Evolutionary conservation across 768 basidiomycete species (phyloP).

Genomic region (Boletus barrowsii): DNA sequence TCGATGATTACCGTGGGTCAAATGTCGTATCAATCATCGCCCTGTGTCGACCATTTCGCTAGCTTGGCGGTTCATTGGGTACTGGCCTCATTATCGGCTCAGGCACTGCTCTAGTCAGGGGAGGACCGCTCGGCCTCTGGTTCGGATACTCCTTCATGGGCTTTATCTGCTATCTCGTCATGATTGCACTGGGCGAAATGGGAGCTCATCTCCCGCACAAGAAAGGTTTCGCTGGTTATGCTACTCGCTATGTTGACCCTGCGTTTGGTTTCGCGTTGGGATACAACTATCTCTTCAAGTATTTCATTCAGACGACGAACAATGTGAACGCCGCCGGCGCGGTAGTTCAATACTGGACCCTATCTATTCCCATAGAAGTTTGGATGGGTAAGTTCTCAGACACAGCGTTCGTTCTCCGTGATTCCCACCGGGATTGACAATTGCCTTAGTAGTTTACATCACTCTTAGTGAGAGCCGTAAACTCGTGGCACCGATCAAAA

Average conservation of each 20-base stretch:
- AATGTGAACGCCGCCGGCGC: conserved; percentile 63
- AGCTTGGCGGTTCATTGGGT: conserved; percentile 51
- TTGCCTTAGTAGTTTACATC: conserved; percentile 53
- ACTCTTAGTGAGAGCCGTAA: conserved; percentile 42
- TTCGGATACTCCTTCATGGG: conserved; percentile 48
- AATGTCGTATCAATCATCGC: background rate
- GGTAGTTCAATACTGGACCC: conserved; percentile 49
- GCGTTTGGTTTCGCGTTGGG: conserved; percentile 57
- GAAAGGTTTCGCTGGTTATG: conserved; percentile 56
- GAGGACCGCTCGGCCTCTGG: conserved; percentile 50
- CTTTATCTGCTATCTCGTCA: conserved; percentile 56
- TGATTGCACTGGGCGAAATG: conserved; percentile 45
- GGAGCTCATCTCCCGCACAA: conserved; percentile 52
- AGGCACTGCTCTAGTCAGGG: conserved; percentile 54
- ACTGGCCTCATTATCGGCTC: conserved; percentile 58
- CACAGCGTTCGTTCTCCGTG: background rate
- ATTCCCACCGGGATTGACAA: conserved; percentile 1
- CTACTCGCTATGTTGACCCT: conserved; percentile 64
- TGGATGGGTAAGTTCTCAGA: conserved; percentile 52
- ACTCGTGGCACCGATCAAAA: background rate
- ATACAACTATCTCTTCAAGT: conserved; percentile 55
- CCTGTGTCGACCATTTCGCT: background rate
- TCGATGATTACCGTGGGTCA: conserved; percentile 52
- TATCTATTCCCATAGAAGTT: conserved; percentile 41
- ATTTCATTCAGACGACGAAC: conserved; percentile 63